phyloP scores from a whole-genome alignment of 2,329 filamentous ascomycete genomes.

The Neurospora crassa region DNA sequence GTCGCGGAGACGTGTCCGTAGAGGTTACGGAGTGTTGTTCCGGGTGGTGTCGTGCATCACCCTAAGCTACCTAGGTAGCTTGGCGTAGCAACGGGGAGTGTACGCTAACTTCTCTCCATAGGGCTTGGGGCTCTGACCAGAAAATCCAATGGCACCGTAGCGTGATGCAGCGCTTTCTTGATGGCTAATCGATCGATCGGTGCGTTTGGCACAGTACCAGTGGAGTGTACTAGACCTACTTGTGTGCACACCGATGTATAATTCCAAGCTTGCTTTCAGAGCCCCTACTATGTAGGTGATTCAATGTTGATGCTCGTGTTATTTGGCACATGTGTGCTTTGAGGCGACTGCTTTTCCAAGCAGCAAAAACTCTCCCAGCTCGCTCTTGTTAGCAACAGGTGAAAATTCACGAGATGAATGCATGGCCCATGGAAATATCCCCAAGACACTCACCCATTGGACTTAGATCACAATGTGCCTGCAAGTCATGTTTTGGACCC shows the following conservation, averaged over 20 bases:
- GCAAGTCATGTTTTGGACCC: background rate
- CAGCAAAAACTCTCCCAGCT: too few relatives aligned
- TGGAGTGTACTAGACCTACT: background rate
- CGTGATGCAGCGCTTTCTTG: background rate
- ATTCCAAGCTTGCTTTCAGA: background rate
- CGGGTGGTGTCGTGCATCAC: background rate
- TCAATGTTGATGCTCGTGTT: background rate
- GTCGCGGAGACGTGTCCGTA: background rate
- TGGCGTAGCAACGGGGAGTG: background rate
- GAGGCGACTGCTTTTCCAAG: background rate
- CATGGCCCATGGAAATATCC: background rate
- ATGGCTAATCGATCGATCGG: background rate
- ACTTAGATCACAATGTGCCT: background rate
- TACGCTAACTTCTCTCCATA: background rate
- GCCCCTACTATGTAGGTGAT: background rate
- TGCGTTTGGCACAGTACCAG: background rate
- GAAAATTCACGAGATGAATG: too few relatives aligned
- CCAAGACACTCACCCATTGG: background rate
- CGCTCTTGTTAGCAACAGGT: too few relatives aligned
- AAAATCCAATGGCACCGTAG: background rate
- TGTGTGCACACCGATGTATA: background rate
- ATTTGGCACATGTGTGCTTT: background rate
- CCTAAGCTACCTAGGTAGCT: background rate
- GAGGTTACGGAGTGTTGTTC: background rate
- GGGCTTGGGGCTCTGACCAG: background rate